These are phyloP conservation scores for Monosporozyma aquatica DNA, from an alignment of 805 yeast genomes.

Conservation along the genomic window DNA sequence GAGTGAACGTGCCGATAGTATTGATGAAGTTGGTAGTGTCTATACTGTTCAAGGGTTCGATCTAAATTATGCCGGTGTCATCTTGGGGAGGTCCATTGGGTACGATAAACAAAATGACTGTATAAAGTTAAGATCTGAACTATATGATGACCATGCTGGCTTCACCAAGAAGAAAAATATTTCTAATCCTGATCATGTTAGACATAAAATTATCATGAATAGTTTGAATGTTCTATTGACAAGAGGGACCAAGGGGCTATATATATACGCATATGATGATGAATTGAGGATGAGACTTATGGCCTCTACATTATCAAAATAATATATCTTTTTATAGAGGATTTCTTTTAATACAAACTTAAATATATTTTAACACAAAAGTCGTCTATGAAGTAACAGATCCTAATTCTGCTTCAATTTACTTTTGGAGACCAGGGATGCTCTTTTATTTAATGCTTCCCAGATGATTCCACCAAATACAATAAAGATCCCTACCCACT, in stretches of 20 bases:
- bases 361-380: too few relatives aligned
- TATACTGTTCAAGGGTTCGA: slow-evolving; percentile 43
- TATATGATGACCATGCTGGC: slow-evolving; percentile 40
- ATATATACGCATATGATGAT: slow-evolving; percentile 36
- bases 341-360: background rate
- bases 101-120: slow-evolving; percentile 32
- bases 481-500: slow-evolving; percentile 69
- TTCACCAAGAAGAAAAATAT: slow-evolving; percentile 37
- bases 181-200: slow-evolving; percentile 30
- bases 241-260: slow-evolving; percentile 38
- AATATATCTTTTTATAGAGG: too few relatives aligned
- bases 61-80: slow-evolving; percentile 39
- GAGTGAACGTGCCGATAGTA: slow-evolving; percentile 39
- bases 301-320: too few relatives aligned
- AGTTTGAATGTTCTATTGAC: slow-evolving; percentile 39
- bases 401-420: slow-evolving; percentile 1
- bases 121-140: slow-evolving; percentile 29
- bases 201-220: slow-evolving; percentile 35
- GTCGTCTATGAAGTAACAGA: too few relatives aligned
- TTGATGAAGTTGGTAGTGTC: slow-evolving; percentile 41
- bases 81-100: slow-evolving; percentile 36
- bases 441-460: slow-evolving; percentile 53
- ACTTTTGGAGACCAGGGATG: background rate
- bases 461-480: slow-evolving; percentile 82
- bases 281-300: slow-evolving; percentile 30